Evolutionary conservation across 768 basidiomycete species (phyloP), one percentile per base, ranked within the genome.

Genomic region (Amanita pseudoporphyria): DNA sequence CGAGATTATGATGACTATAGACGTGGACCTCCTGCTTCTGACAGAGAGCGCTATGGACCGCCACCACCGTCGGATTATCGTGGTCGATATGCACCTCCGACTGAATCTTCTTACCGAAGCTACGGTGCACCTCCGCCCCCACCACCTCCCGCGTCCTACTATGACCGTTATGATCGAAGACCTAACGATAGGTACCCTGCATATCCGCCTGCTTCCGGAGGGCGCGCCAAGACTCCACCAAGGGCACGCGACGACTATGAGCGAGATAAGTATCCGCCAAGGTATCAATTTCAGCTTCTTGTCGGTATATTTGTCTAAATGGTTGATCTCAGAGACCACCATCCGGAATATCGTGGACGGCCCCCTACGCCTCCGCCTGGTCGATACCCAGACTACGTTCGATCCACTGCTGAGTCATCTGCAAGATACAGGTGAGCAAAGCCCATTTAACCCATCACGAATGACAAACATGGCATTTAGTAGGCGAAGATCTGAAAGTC

Each of bases 1-100:
- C 77, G 82, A 51, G 84, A 89, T 42, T 73, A 78, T 57, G 84
- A 90, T 56, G 87, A 89, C 43, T 82, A 79, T 55, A 73, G 81
- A 58, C 69, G 72, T 48, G 73, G 71, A 30, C 69, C 65, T 28
- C 26, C 26, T 53, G 64, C 69, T 14, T 52, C 69, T 58, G 73
- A 75, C 13, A 67, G 76, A 37, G 76, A 77, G 22, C 73, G 82
- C 40, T 83, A 76, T 49, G 63, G 71, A 2, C 70, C 68, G n/a
- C 67, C 79, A 6, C 70, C 69, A 5, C 72, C 70, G 24, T 66
- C 76, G 47, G 75, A 81, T 55, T 72, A 76, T 55, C 71, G 79
- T 52, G 75, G 78, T 38, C 78, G 85, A 41, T 74, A 81, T 66
- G 67, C 71, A 47, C 74, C 73, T 50, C 76, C 74, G 50, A 63